These are phyloP conservation scores for Pezizomycotina sp. DNA, from an alignment of 2,329 filamentous ascomycete species.

Conservation along the genomic window DNA sequence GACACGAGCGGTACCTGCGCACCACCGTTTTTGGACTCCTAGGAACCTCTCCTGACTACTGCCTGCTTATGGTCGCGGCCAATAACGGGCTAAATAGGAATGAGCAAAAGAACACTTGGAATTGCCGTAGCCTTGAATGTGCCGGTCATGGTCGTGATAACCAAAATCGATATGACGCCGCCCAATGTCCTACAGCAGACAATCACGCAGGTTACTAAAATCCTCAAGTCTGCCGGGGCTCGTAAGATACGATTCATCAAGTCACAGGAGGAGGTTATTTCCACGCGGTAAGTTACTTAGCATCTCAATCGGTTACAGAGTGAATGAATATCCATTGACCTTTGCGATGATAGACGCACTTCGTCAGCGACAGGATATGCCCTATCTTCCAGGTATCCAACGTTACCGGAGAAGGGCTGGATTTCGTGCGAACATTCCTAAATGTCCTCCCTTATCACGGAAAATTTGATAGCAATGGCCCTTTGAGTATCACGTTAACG, in stretches of 20 bases:
- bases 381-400: conserved; percentile 97
- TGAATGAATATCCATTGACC: too few species aligned
- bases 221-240: conserved; percentile 83
- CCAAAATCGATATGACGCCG: conserved; percentile 96
- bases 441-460: conserved; percentile 92
- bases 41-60: conserved; percentile 92
- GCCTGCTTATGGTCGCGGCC: conserved; percentile 91
- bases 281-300: too few species aligned
- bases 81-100: conserved; percentile 94
- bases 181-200: conserved; percentile 91
- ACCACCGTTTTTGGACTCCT: conserved; percentile 93
- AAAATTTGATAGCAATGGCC: conserved; percentile 70
- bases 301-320: too few species aligned
- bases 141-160: conserved; percentile 92
- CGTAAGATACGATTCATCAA: conserved; percentile 94
- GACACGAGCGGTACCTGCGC: conserved; percentile 84
- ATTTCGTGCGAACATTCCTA: conserved; percentile 78
- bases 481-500: conserved; percentile 95
- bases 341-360: conserved; percentile 92
- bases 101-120: conserved; percentile 95
- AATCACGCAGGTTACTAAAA: conserved; percentile 75
- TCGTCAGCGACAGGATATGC: conserved; percentile 87
- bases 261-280: conserved; percentile 75
- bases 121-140: conserved; percentile 91
- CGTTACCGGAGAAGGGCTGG: conserved; percentile 79